These are phyloP conservation scores for Leccinum brunneo-olivaceum DNA, from an alignment of 1,284 basidiomycete genomes.

Conservation along the genomic window DNA sequence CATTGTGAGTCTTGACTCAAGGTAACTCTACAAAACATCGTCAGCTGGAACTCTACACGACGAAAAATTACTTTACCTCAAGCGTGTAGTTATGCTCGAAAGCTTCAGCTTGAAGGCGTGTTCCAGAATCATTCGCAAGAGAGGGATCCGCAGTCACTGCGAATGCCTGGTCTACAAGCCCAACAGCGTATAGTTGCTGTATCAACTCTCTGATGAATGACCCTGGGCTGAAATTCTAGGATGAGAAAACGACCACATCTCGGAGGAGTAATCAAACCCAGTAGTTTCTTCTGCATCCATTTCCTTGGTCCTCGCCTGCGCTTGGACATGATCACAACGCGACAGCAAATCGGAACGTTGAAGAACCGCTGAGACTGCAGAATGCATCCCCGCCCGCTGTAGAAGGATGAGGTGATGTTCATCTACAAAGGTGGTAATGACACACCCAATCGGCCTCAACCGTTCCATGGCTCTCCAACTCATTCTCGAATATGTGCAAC, in stretches of 20 bases:
- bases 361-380: constrained; percentile 44
- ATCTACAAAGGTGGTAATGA: constrained; percentile 4
- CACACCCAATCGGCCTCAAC: constrained; percentile 53
- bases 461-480: constrained; percentile 45
- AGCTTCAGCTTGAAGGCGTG: constrained; percentile 49
- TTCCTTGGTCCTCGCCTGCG: constrained; percentile 20
- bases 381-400: constrained; percentile 52
- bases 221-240: constrained; percentile 29
- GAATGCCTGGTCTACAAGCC: constrained; percentile 49
- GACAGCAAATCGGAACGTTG: constrained; percentile 46
- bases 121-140: constrained; percentile 41
- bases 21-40: constrained; percentile 39
- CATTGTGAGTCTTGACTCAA: constrained; percentile 53
- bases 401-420: constrained; percentile 11
- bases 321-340: constrained; percentile 39
- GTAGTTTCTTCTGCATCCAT: constrained; percentile 19
- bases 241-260: constrained; percentile 6
- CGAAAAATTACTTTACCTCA: constrained; percentile 34
- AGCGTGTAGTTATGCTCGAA: constrained; percentile 50
- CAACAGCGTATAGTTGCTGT: constrained; percentile 47
- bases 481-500: constrained; percentile 47
- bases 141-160: constrained; percentile 45
- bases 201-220: constrained; percentile 53
- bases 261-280: constrained; percentile 12
- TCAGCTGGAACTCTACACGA: constrained; percentile 1